Conservation (phyloP, 2,329 filamentous ascomycete genomes). For the Dothiorella sarmentorum region DNA sequence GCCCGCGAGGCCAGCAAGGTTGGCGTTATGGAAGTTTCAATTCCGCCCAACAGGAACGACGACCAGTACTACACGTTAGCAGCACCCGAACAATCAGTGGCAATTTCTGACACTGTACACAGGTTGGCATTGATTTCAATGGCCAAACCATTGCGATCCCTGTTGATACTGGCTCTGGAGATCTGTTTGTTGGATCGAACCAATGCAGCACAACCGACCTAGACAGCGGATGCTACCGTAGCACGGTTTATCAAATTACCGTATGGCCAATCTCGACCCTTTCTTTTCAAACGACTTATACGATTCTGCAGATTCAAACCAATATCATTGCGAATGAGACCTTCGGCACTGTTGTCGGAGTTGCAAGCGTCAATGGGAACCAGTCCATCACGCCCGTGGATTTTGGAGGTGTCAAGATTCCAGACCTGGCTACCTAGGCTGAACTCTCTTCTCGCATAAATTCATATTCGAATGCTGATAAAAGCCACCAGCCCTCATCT, state of each 20-base stretch:
- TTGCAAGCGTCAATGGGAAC: neutral
- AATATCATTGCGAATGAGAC: neutral
- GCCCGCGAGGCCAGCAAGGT: neutral
- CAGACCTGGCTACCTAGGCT: neutral
- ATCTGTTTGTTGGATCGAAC: neutral
- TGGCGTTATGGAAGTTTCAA: neutral
- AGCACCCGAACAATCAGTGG: neutral
- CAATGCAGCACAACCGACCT: neutral
- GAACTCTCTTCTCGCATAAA: no score
- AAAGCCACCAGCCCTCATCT: conserved; percentile 6
- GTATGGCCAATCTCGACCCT: neutral
- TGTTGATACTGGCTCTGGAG: neutral
- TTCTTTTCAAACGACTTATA: neutral
- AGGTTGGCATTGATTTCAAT: neutral
- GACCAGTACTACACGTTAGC: neutral
- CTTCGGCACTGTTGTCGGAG: neutral
- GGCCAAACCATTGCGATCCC: neutral
- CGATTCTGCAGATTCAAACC: neutral
- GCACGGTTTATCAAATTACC: neutral
- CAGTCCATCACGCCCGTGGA: conserved; percentile 2
- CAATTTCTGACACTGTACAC: neutral
- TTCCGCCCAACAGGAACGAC: conserved; percentile 1
- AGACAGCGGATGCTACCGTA: neutral
- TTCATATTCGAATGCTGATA: no score
- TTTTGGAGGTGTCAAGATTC: neutral